Evolutionary conservation across 108 stramenopile species (phyloP), one percentile per base, ranked within the genome.

Genomic region (Parmales sp.): DNA sequence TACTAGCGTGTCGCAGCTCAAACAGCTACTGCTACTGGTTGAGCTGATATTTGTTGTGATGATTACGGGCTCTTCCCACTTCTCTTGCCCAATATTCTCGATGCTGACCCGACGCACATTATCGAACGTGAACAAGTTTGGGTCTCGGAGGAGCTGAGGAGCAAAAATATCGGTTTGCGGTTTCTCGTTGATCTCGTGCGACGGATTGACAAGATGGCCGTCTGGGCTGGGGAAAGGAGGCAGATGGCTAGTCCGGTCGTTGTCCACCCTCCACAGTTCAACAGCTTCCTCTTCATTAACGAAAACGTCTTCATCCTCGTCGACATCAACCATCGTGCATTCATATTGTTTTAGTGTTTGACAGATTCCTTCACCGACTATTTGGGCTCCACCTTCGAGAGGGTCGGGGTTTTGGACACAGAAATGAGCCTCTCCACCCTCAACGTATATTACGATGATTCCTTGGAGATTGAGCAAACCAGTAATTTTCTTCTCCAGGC

Each of bases 111-210:
- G 60, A 16, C 34, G 36, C 6, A 74, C 74, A 38, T 78, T 78
- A 36, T 78, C 77, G 19, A 71, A 71, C 0, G 9, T 25, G 5
- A 78, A 37, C 23, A 78, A 65, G 0, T 63, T 49, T 25, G 77
- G 77, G 60, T 78, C 77, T 66, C 77, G 37, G 31, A 39, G 39
- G 64, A 74, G 23, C 34, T 78, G 77, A 69, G 50, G 72, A 68
- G 37, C 68, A 68, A 19, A 63, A 2, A 1, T 41, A 45, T 6
- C 29, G 28, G 11, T 54, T 13, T 26, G 1, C 1, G 8, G 66
- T 67, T 19, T 22, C 9, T 6, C n/a, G 7, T 18, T 20, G n/a
- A 22, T 18, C 8, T 70, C 34, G 23, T 74, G 73, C 13, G 63
- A 66, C 16, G 73, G 73, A 1, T 22, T 41, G 51, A 70, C 70